A percentile compares a stretch with the other conserved stretches of the same genome.
Conservation (phyloP, 2,329 filamentous ascomycete genomes). For the Fusarium albidum region DNA sequence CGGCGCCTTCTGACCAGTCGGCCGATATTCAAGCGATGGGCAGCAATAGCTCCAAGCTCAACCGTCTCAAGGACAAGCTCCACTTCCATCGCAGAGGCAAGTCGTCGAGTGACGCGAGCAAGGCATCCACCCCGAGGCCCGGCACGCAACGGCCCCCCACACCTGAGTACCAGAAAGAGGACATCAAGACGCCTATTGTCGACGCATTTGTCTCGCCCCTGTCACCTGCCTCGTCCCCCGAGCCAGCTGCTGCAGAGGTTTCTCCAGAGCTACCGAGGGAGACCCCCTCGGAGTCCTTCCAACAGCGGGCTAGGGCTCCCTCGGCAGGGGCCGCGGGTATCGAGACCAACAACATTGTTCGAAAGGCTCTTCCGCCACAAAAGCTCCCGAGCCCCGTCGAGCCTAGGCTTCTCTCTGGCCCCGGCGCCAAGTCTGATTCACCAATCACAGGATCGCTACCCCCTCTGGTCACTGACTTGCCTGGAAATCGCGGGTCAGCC, state of each 20-base stretch:
- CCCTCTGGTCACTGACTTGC: slow-evolving; percentile 18
- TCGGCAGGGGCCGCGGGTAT: slow-evolving; percentile 19
- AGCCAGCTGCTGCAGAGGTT: slow-evolving; percentile 41
- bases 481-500: slow-evolving; percentile 26
- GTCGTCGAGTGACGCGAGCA: slow-evolving; percentile 35
- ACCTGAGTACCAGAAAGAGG: slow-evolving; percentile 57
- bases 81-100: slow-evolving; percentile 37
- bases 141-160: slow-evolving; percentile 53
- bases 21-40: slow-evolving; percentile 44
- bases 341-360: slow-evolving; percentile 33
- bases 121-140: slow-evolving; percentile 29
- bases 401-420: slow-evolving; percentile 35
- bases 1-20: slow-evolving; percentile 19
- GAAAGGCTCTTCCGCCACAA: slow-evolving; percentile 39
- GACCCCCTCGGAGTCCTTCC: slow-evolving; percentile 18
- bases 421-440: slow-evolving; percentile 23
- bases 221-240: slow-evolving; percentile 56
- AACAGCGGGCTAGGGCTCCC: slow-evolving; percentile 21
- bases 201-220: slow-evolving; percentile 52
- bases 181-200: slow-evolving; percentile 48
- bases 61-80: slow-evolving; percentile 42
- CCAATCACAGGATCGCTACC: slow-evolving; percentile 37
- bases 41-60: slow-evolving; percentile 43
- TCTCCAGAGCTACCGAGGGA: slow-evolving; percentile 49
- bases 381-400: slow-evolving; percentile 33